phyloP scores from a whole-genome alignment of 2,329 filamentous ascomycete genomes.

The Piedraia hortae region DNA sequence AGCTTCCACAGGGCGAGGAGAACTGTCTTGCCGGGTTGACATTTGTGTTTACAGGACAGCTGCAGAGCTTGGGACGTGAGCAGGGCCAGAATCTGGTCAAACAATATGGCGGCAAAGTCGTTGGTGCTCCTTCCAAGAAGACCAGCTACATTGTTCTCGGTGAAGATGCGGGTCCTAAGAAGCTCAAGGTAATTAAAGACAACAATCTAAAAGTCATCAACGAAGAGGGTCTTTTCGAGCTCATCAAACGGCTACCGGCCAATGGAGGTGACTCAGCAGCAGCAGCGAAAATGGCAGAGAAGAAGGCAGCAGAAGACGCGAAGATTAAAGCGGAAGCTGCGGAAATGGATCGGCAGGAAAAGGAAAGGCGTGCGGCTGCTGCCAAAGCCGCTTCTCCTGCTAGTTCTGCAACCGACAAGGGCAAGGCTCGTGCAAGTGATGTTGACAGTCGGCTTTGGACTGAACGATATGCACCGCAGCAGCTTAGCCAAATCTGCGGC shows the following conservation, averaged over 20 bases:
- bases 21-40: slow-evolving; percentile 73
- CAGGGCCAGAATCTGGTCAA: slow-evolving; percentile 73
- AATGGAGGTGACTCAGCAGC: slow-evolving; percentile 72
- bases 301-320: slow-evolving; percentile 59
- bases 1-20: slow-evolving; percentile 57
- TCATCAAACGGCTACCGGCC: slow-evolving; percentile 56
- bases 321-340: slow-evolving; percentile 55
- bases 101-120: slow-evolving; percentile 79
- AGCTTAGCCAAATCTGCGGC: slow-evolving; percentile 69
- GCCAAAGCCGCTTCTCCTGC: slow-evolving; percentile 14
- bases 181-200: slow-evolving; percentile 60
- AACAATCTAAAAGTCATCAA: slow-evolving; percentile 73
- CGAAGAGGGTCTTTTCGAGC: slow-evolving; percentile 67
- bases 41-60: slow-evolving; percentile 84
- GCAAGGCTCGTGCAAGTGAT: slow-evolving; percentile 13
- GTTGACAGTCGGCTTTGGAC: slow-evolving; percentile 56
- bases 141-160: slow-evolving; percentile 86
- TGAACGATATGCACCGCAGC: slow-evolving; percentile 74
- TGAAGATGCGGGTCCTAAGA: slow-evolving; percentile 73
- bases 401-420: slow-evolving; percentile 8
- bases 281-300: slow-evolving; percentile 59
- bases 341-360: slow-evolving; percentile 64
- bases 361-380: slow-evolving; percentile 17
- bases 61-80: slow-evolving; percentile 55
- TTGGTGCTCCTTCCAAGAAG: slow-evolving; percentile 60